Percentiles rank a stretch among this genome's conserved stretches.
Evolutionary conservation across 1,139 yeast genomes (phyloP).

Genomic region (Scheffersomyces lignicola): DNA sequence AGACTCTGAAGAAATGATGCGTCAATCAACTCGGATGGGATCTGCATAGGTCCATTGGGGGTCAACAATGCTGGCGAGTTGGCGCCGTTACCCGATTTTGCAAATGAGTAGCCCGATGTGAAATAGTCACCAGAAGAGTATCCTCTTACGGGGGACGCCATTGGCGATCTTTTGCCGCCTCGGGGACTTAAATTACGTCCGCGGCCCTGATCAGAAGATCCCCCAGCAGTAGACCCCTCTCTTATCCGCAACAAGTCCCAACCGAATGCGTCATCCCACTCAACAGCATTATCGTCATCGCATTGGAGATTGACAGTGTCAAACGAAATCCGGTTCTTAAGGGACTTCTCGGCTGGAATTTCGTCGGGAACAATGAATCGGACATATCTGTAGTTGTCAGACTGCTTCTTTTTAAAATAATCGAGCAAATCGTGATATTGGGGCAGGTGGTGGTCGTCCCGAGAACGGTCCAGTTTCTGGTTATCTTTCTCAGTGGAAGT

Average conservation of each 20-base stretch:
- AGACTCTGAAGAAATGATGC: constrained; percentile 3
- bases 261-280: constrained; percentile 15
- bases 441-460: not conserved
- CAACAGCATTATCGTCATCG: constrained; percentile 16
- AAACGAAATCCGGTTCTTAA: constrained; percentile 19
- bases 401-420: constrained; percentile 16
- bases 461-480: too few relatives aligned
- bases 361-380: constrained; percentile 14
- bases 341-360: constrained; percentile 8
- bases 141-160: constrained; percentile 9
- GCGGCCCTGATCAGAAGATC: not conserved
- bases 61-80: constrained; percentile 4
- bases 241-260: constrained; percentile 12
- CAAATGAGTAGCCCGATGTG: constrained; percentile 2
- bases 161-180: constrained; percentile 6
- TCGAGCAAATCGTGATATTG: constrained; percentile 18
- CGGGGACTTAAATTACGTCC: not conserved
- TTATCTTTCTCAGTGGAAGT: too few relatives aligned
- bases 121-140: constrained; percentile 7
- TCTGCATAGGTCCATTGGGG: constrained; percentile 3
- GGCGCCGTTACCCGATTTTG: not conserved
- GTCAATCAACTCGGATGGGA: constrained; percentile 3
- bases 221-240: not conserved
- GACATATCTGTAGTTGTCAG: constrained; percentile 23
- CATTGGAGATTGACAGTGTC: constrained; percentile 20